phyloP scores from a whole-genome alignment of 805 yeast species.

The Wickerhamomyces alni region DNA sequence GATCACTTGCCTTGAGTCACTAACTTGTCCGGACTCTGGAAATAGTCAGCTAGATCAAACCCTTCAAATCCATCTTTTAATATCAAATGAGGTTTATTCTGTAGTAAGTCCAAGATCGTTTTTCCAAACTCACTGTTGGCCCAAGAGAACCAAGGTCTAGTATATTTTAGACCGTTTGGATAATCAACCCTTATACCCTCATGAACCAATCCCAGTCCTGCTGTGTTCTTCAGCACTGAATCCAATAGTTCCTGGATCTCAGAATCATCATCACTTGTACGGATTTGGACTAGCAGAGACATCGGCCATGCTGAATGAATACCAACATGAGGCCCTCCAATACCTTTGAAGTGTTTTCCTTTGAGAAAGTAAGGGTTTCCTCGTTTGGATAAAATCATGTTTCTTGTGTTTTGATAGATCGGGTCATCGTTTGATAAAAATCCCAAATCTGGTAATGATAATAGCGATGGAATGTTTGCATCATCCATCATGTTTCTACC shows the following conservation, averaged over 20 bases:
- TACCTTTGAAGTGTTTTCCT: slow-evolving; percentile 63
- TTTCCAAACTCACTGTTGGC: slow-evolving; percentile 88
- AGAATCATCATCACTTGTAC: slow-evolving; percentile 67
- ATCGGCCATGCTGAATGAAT: slow-evolving; percentile 84
- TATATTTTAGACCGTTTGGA: slow-evolving; percentile 40
- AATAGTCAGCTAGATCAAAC: not conserved
- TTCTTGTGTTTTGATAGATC: slow-evolving; percentile 72
- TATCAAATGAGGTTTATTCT: slow-evolving; percentile 65
- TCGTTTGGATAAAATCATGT: slow-evolving; percentile 57
- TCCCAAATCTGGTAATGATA: slow-evolving; percentile 78
- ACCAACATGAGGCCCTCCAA: slow-evolving; percentile 92
- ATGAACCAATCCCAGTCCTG: slow-evolving; percentile 75
- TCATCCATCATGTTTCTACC: slow-evolving; percentile 76
- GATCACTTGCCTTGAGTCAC: too few relatives aligned
- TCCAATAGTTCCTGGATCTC: slow-evolving; percentile 52
- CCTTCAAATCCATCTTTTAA: slow-evolving; percentile 38
- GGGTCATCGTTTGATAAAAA: slow-evolving; percentile 44
- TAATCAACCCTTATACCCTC: slow-evolving; percentile 69
- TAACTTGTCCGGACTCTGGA: not conserved
- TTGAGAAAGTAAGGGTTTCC: slow-evolving; percentile 76
- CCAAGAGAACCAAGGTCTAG: slow-evolving; percentile 94
- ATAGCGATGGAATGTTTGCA: slow-evolving; percentile 80
- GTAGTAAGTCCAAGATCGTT: slow-evolving; percentile 71
- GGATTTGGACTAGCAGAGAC: slow-evolving; percentile 68
- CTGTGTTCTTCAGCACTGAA: slow-evolving; percentile 55